Conservation (phyloP, 257 asterid genomes). For the Buddleja alternifolia region DNA sequence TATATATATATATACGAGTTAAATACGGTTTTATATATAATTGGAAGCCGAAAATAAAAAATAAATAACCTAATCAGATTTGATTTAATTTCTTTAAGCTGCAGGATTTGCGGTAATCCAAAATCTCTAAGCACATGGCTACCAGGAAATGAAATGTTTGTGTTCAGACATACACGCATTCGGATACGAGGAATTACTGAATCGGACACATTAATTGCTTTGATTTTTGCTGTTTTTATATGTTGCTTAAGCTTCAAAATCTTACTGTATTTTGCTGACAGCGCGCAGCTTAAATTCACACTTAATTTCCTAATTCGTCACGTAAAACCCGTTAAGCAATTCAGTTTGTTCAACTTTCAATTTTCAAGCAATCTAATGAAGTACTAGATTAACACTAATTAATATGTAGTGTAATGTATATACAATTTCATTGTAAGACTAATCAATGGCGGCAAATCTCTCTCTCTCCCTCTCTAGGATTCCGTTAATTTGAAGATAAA, state of each 20-base stretch:
- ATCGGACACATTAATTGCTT: conserved; percentile 9
- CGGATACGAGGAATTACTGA: too few species aligned
- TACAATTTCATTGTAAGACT: too few species aligned
- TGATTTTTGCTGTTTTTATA: neutral
- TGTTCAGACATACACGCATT: too few species aligned
- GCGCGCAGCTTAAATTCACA: conserved; percentile 27
- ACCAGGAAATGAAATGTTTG: neutral
- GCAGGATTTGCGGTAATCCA: neutral
- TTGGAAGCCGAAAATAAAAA: too few species aligned
- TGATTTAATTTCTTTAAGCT: neutral
- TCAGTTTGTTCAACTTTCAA: conserved; percentile 25
- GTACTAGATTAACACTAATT: conserved; percentile 18
- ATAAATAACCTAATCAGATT: too few species aligned
- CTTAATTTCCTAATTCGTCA: neutral
- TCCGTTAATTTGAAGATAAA: conserved; percentile 40
- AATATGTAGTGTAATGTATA: too few species aligned
- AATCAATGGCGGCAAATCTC: conserved; percentile 10
- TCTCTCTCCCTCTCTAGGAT: conserved; percentile 38
- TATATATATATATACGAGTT: too few species aligned
- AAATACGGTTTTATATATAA: too few species aligned
- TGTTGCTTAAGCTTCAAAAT: conserved; percentile 27
- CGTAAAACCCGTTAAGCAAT: conserved; percentile 31
- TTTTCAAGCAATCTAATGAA: neutral
- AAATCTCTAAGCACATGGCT: conserved; percentile 16
- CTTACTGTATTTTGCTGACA: conserved; percentile 10